Conservation (phyloP, 352 stramenopile genomes). For the Aphanomyces astaci region DNA sequence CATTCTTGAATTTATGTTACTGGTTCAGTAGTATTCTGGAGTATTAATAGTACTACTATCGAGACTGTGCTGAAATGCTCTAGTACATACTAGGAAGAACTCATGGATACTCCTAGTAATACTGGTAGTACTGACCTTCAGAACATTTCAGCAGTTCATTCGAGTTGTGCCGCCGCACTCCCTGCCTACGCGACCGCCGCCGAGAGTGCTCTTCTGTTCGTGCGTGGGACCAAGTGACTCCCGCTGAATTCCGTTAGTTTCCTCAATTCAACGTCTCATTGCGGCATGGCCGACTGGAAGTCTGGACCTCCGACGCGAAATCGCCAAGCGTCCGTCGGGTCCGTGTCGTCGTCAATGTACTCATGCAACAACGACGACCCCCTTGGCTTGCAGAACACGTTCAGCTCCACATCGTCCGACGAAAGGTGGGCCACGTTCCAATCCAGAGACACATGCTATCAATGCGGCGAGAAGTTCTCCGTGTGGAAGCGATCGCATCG, state of each 20-base stretch:
- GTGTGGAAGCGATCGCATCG: slow-evolving; percentile 72
- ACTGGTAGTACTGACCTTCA: too few relatives aligned
- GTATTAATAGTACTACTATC: not conserved
- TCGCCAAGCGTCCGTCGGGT: not conserved
- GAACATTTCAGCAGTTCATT: too few relatives aligned
- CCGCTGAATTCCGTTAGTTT: too few relatives aligned
- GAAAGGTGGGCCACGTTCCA: not conserved
- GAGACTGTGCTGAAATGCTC: not conserved
- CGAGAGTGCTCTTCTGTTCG: too few relatives aligned
- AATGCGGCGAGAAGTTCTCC: slow-evolving; percentile 76
- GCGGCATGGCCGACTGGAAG: slow-evolving; percentile 1
- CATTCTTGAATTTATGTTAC: too few relatives aligned
- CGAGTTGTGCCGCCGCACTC: too few relatives aligned
- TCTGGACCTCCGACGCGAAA: not conserved
- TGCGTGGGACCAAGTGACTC: too few relatives aligned
- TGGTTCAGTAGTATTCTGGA: too few relatives aligned
- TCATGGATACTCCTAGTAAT: not conserved
- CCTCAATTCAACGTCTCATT: too few relatives aligned
- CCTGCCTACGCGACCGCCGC: too few relatives aligned
- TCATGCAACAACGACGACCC: not conserved
- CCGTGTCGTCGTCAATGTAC: slow-evolving; percentile 1
- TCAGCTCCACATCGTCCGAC: not conserved
- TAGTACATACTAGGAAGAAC: not conserved
- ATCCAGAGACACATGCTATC: slow-evolving; percentile 38
- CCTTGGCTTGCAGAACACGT: slow-evolving; percentile 1